Evolutionary conservation across 2,329 filamentous ascomycete species (phyloP).

Genomic region (Coleophoma cylindrospora): DNA sequence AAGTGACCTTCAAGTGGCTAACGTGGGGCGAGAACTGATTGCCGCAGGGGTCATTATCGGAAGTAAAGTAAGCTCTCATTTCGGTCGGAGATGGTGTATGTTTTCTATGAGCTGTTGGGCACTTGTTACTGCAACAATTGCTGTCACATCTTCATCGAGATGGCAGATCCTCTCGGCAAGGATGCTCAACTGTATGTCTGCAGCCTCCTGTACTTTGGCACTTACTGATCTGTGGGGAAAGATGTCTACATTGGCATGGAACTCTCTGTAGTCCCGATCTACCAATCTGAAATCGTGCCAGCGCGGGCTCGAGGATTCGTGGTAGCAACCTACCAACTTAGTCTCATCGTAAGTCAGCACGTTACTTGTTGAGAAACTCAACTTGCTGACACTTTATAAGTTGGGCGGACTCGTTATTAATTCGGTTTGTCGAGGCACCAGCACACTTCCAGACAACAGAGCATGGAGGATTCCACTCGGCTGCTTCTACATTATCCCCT

Average conservation of each 20-base stretch:
- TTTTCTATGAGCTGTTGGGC: conserved; percentile 6
- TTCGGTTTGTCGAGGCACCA: conserved; percentile 23
- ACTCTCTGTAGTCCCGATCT: conserved; percentile 5
- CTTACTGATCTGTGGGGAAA: too few relatives aligned
- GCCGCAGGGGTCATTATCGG: conserved; percentile 18
- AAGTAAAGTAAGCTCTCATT: conserved; percentile 23
- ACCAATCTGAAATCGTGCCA: conserved; percentile 6
- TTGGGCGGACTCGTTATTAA: conserved; percentile 21
- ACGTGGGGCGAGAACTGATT: not conserved
- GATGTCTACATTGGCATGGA: conserved; percentile 7
- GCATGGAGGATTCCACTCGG: conserved; percentile 30
- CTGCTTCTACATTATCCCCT: conserved; percentile 28
- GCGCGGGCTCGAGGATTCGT: conserved; percentile 3
- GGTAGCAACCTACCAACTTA: conserved; percentile 30
- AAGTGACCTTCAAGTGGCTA: conserved; percentile 14
- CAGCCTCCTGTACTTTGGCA: too few relatives aligned
- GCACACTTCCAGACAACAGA: conserved; percentile 22
- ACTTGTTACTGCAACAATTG: conserved; percentile 4
- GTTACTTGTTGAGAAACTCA: too few relatives aligned
- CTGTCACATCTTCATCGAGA: conserved; percentile 1
- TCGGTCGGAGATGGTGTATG: conserved; percentile 5
- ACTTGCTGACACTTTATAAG: too few relatives aligned
- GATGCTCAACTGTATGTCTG: conserved; percentile 1
- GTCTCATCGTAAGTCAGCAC: conserved; percentile 8
- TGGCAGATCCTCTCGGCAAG: conserved; percentile 2